Evolutionary conservation across 2,329 filamentous ascomycete species (phyloP), one percentile per base, ranked within the genome.

Genomic region (Nakataea oryzae): DNA sequence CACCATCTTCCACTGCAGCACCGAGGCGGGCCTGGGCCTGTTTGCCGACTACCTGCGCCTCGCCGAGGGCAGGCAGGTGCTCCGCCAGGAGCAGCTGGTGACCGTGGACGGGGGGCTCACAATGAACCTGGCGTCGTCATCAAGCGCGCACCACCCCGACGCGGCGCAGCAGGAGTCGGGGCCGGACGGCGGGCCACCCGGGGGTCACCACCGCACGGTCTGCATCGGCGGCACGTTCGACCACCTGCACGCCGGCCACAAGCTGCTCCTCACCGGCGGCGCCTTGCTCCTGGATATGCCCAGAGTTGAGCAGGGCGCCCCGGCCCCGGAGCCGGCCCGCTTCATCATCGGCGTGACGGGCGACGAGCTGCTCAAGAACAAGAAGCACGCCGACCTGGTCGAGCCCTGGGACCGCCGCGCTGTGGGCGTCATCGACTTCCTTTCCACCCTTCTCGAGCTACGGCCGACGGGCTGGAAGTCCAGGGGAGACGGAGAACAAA

Each of bases 141-240:
- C 50, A 12, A 5, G 17, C n/a, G 24, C 65, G 64, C 47, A 58
- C 30, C 62, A 8, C 59, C 68, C 3, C 62, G n/a, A n/a, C n/a
- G n/a, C n/a, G n/a, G n/a, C n/a, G n/a, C 66, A 7, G 56, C 63
- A 27, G 60, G 66, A 21, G 47, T n/a, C n/a, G n/a, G n/a, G n/a
- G n/a, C n/a, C 68, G 54, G 54, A 41, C 50, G 13, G 26, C 32
- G 54, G 29, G 60, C 61, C 30, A 12, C 13, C 27, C 27, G 2
- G 24, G 57, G 47, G 32, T 29, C 26, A 56, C 13, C 83, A 90
- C 72, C 75, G 79, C 63, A 81, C 84, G 17, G 88, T 96, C 59
- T 90, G 88, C 61, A 84, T 97, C 14, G 95, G 93, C 32, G 95
- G 95, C 12, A 99, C 95, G 0, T 99, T 97, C 75, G 95, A 99